These are phyloP conservation scores for Eimeria necatrix DNA, from an alignment of 169 alveolate species.

Conservation along the genomic window DNA sequence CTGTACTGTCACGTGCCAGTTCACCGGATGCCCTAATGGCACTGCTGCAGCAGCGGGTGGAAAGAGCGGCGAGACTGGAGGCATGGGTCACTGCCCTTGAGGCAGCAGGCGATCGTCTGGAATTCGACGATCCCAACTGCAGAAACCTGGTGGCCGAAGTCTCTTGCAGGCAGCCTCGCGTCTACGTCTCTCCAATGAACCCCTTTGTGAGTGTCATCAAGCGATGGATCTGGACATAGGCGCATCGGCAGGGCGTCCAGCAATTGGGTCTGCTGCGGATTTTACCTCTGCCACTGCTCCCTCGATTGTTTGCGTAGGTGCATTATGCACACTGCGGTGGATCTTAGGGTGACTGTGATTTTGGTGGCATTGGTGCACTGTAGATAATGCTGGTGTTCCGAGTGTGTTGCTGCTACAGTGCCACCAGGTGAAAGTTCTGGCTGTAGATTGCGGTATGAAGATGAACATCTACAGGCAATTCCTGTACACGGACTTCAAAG, in stretches of 20 bases:
- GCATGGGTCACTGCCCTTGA: background rate
- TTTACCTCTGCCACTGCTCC: background rate
- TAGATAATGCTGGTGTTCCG: background rate
- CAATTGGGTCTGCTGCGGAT: background rate
- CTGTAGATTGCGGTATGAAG: constrained; percentile 93
- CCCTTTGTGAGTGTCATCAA: background rate
- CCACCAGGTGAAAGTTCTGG: constrained; percentile 85
- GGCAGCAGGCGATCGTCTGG: constrained; percentile 32
- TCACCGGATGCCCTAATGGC: background rate
- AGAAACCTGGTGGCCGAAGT: constrained; percentile 79
- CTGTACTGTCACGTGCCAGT: background rate
- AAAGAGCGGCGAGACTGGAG: background rate
- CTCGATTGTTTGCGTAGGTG: background rate
- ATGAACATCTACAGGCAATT: constrained; percentile 89
- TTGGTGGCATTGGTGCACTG: background rate
- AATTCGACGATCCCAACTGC: constrained; percentile 77
- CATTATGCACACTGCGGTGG: background rate
- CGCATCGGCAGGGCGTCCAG: too few species aligned
- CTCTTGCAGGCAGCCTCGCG: constrained; percentile 76
- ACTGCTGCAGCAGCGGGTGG: background rate
- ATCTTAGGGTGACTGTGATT: too few species aligned
- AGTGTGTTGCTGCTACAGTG: constrained; percentile 60
- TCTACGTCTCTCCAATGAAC: constrained; percentile 62
- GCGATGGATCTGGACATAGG: background rate
- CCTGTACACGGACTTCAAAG: constrained; percentile 51